These are phyloP conservation scores for Colletotrichum simmondsii DNA, from an alignment of 2,329 filamentous ascomycete genomes.

Conservation along the genomic window DNA sequence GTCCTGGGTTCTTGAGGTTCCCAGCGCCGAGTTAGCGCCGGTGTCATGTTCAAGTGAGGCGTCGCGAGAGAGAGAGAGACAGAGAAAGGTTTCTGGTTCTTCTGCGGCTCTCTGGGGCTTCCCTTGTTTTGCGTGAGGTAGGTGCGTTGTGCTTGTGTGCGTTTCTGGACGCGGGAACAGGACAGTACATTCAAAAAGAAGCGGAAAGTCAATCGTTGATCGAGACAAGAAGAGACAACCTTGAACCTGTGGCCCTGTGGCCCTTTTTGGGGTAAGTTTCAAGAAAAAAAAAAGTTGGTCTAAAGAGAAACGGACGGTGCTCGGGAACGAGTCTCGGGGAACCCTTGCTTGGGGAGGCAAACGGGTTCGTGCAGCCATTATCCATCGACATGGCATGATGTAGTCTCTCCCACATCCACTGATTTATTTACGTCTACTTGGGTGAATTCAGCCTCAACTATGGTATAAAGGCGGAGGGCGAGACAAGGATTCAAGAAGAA, in stretches of 20 bases:
- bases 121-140: too few species aligned
- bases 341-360: not conserved
- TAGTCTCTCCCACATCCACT: not conserved
- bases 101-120: not conserved
- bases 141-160: not conserved
- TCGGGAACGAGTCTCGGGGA: conserved; percentile 11
- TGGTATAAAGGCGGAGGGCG: not conserved
- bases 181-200: not conserved
- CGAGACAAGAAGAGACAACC: not conserved
- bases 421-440: not conserved
- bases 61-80: not conserved
- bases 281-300: not conserved
- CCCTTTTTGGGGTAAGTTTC: not conserved
- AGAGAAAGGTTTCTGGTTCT: not conserved
- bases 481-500: too few species aligned
- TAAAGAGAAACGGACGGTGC: not conserved
- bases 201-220: not conserved
- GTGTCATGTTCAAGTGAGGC: conserved; percentile 6
- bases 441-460: not conserved
- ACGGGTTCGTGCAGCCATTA: conserved; percentile 10
- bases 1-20: not conserved
- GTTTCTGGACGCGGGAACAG: not conserved
- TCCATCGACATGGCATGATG: not conserved
- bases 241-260: not conserved
- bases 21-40: not conserved